phyloP scores from a whole-genome alignment of 108 stramenopile genomes.

The Skeletonema marinoi region DNA sequence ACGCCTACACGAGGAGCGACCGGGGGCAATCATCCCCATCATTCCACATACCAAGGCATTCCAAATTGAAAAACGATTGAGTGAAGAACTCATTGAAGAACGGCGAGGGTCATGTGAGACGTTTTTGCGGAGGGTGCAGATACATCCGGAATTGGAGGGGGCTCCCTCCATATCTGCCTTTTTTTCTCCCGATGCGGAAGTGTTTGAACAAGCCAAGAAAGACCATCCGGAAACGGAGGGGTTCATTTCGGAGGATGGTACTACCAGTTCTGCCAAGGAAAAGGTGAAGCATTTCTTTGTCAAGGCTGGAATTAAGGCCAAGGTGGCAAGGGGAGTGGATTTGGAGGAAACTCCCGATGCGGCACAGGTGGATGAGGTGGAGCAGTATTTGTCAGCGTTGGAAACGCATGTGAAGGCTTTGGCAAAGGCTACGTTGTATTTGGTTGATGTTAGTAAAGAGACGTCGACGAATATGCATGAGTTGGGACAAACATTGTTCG shows the following conservation, averaged over 20 bases:
- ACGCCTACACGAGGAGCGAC: conserved; percentile 76
- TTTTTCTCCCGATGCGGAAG: conserved; percentile 73
- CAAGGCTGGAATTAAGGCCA: conserved; percentile 54
- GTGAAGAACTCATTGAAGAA: conserved; percentile 76
- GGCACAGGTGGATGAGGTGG: conserved; percentile 65
- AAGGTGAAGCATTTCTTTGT: conserved; percentile 62
- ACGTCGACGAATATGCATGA: conserved; percentile 72
- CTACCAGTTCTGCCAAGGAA: conserved; percentile 35
- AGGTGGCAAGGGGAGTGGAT: conserved; percentile 46
- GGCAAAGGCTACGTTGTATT: conserved; percentile 63
- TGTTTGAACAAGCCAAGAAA: conserved; percentile 66
- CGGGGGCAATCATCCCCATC: conserved; percentile 91
- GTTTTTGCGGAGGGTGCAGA: conserved; percentile 74
- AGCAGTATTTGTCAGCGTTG: conserved; percentile 63
- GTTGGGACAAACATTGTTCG: conserved; percentile 82
- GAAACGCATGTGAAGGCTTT: conserved; percentile 75
- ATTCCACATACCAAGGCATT: conserved; percentile 87
- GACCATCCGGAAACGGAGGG: conserved; percentile 44
- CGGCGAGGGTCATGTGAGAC: conserved; percentile 74
- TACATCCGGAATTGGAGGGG: conserved; percentile 78
- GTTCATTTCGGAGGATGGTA: not conserved
- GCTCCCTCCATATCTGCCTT: conserved; percentile 77
- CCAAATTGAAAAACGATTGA: conserved; percentile 63
- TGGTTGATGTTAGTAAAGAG: conserved; percentile 74
- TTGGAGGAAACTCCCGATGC: conserved; percentile 69